Percentiles rank a stretch among this genome's conserved stretches.
Conservation (phyloP, 305 asterid species). For the Solanum hybrid region DNA sequence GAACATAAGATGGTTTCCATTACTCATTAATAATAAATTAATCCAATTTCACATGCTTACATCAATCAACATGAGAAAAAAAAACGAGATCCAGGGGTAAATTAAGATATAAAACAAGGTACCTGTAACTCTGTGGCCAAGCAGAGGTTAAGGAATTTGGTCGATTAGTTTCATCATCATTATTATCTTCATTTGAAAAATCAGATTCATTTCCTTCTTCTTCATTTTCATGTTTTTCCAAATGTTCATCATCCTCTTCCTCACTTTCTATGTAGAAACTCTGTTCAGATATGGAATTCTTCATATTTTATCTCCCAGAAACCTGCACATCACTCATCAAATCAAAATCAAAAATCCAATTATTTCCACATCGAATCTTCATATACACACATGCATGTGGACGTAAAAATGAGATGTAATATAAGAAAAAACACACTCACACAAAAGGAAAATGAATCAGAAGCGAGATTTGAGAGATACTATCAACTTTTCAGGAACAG, state of each 20-base stretch:
- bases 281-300: constrained; percentile 27
- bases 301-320: constrained; percentile 11
- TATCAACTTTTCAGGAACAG: background rate
- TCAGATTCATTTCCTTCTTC: constrained; percentile 37
- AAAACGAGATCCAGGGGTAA: background rate
- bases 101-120: background rate
- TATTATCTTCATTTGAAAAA: constrained; percentile 31
- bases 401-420: background rate
- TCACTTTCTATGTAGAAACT: constrained; percentile 44
- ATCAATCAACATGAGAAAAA: background rate
- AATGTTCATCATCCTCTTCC: constrained; percentile 46
- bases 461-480: background rate
- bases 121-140: constrained; percentile 99
- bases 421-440: background rate
- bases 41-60: background rate
- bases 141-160: constrained; percentile 49
- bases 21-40: background rate
- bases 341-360: background rate
- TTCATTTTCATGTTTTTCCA: constrained; percentile 36
- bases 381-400: background rate
- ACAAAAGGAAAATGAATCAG: background rate
- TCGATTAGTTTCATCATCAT: constrained; percentile 33
- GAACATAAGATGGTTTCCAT: background rate
- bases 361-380: background rate
- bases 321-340: background rate